These are phyloP conservation scores for Suhomyces atakaporum DNA, from an alignment of 1,139 yeast genomes.

Conservation along the genomic window DNA sequence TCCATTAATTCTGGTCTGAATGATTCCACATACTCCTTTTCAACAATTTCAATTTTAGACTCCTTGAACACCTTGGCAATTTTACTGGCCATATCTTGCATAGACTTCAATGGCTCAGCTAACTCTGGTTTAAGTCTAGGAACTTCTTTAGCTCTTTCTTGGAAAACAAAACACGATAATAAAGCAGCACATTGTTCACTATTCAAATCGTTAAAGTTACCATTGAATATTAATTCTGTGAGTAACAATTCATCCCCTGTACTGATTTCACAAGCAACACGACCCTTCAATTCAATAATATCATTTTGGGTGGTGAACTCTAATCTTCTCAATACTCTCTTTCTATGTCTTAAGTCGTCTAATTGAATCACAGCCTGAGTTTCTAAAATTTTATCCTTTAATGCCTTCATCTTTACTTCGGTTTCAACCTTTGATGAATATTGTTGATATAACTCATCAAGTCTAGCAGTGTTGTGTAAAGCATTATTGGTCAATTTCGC, in stretches of 20 bases:
- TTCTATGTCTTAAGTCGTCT: slow-evolving; percentile 90
- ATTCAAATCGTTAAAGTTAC: slow-evolving; percentile 83
- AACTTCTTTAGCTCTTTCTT: slow-evolving; percentile 87
- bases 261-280: slow-evolving; percentile 93
- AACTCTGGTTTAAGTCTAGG: slow-evolving; percentile 86
- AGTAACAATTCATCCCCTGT: slow-evolving; percentile 89
- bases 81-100: slow-evolving; percentile 87
- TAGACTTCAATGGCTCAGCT: slow-evolving; percentile 81
- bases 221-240: slow-evolving; percentile 91
- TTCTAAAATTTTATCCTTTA: slow-evolving; percentile 68
- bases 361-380: slow-evolving; percentile 91
- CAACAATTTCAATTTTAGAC: slow-evolving; percentile 84
- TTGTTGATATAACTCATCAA: slow-evolving; percentile 61
- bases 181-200: slow-evolving; percentile 93
- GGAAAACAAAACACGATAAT: slow-evolving; percentile 93
- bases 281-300: slow-evolving; percentile 91
- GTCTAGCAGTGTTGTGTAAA: slow-evolving; percentile 62
- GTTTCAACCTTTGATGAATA: slow-evolving; percentile 67
- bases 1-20: slow-evolving; percentile 95
- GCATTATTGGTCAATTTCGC: slow-evolving; percentile 72
- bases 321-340: slow-evolving; percentile 77
- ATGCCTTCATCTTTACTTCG: slow-evolving; percentile 58
- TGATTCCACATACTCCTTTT: slow-evolving; percentile 87
- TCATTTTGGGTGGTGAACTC: slow-evolving; percentile 85
- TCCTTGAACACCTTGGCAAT: slow-evolving; percentile 89